These are phyloP conservation scores for Pezicula carpinea DNA, from an alignment of 2,329 filamentous ascomycete species.

Conservation along the genomic window DNA sequence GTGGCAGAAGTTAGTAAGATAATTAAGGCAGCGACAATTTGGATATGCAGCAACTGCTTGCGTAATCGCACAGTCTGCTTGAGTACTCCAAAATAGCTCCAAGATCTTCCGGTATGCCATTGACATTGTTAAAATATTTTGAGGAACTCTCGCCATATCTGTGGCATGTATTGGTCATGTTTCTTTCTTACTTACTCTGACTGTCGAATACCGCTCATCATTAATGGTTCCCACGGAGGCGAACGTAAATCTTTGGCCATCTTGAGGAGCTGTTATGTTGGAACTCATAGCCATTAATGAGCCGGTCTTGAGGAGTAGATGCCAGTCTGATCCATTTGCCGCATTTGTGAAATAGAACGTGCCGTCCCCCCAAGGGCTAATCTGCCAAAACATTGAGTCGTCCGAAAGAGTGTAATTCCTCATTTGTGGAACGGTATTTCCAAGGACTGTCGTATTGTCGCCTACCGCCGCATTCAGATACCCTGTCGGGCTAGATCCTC, in stretches of 20 bases:
- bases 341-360: conserved; percentile 14
- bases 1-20: no score
- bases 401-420: conserved; percentile 7
- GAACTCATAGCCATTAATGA: conserved; percentile 11
- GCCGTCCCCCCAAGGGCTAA: conserved; percentile 15
- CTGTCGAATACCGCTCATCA: conserved; percentile 4
- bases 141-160: no score
- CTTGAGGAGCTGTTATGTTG: conserved; percentile 9
- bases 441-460: conserved; percentile 5
- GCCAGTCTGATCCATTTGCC: conserved; percentile 12
- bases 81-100: no score
- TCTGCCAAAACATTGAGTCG: conserved; percentile 13
- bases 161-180: no score
- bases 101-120: no score
- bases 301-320: conserved; percentile 7
- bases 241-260: conserved; percentile 11
- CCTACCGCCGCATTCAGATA: conserved; percentile 2
- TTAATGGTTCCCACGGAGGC: conserved; percentile 5
- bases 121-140: no score
- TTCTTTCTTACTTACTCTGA: conserved; percentile 6
- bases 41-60: no score
- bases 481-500: conserved; percentile 3
- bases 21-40: no score
- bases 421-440: conserved; percentile 9
- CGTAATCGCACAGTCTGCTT: no score